Evolutionary conservation across 352 stramenopile genomes (phyloP), one percentile per base, ranked within the genome.

Genomic region (Pythium folliculosum): DNA sequence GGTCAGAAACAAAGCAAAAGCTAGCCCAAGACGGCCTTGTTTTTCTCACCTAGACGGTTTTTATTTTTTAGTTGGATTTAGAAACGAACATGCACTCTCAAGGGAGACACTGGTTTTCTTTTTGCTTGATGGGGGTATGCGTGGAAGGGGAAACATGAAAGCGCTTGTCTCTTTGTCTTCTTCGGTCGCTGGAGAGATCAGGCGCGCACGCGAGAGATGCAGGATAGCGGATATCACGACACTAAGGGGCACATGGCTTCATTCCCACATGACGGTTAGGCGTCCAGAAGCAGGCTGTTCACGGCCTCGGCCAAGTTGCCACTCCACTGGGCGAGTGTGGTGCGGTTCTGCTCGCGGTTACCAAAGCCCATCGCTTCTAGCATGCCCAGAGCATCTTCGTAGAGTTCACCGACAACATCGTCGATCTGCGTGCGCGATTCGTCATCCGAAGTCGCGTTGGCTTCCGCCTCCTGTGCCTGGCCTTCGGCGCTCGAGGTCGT

Each of bases 291-390:
- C 47, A 89, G 75, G 57, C 60, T 75, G 63, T 80, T 80, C 27
- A 91, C 67, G 4, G 80, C 80, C 23, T 62, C 68, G 6, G 71
- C 77, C 13, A 92, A 44, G 69, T 88, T 79, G 25, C 84, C 84
- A 23, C 78, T 68, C 30, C 71, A 76, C 23, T 79, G 38, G n/a
- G 80, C 64, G 54, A 91, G 61, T 5, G 76, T 72, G 9, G 62
- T 68, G 22, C 77, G 65, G 68, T 89, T 90, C 43, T 77, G 68
- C 47, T 79, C 67, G n/a, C 60, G 47, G 45, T 91, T 75, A 1
- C 45, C 50, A 23, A 92, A 92, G 14, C 84, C 84, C 84, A 92
- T 92, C 22, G 73, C 68, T n/a, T 65, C 65, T 8, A 92, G 67
- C 62, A 82, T 49, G 12, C 47, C 61, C 17, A 91, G 56, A 19